A percentile compares a stretch with the other conserved stretches of the same genome.
These are phyloP conservation scores for Teratosphaeria epicoccoides DNA, from an alignment of 2,329 filamentous ascomycete genomes.

Conservation along the genomic window DNA sequence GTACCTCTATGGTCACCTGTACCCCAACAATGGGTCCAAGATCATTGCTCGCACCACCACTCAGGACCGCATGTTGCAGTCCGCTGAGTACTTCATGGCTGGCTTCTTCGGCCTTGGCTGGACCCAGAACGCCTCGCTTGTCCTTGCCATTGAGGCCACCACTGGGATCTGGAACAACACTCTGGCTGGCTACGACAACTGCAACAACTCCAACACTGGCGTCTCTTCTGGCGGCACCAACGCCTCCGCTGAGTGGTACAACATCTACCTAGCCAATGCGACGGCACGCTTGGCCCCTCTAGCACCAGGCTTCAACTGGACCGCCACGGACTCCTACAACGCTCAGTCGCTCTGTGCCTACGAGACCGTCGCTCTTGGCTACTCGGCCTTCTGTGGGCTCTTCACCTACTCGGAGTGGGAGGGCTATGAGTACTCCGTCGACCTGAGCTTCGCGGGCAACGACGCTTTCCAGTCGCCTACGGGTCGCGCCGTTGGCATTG, in stretches of 20 bases:
- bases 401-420: constrained; percentile 69
- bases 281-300: constrained; percentile 46
- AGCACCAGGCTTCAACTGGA: constrained; percentile 46
- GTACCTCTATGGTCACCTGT: constrained; percentile 61
- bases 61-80: constrained; percentile 65
- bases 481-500: constrained; percentile 61
- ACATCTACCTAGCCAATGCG: constrained; percentile 55
- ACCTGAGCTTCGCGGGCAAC: constrained; percentile 44
- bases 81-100: constrained; percentile 65
- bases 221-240: constrained; percentile 41
- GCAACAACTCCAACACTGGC: constrained; percentile 3
- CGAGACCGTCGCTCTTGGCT: constrained; percentile 67
- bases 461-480: constrained; percentile 54
- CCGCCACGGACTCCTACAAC: constrained; percentile 51
- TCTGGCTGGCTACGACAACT: constrained; percentile 1
- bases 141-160: constrained; percentile 6
- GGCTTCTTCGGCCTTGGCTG: constrained; percentile 70
- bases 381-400: constrained; percentile 61
- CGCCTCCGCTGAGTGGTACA: constrained; percentile 49
- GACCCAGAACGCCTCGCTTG: constrained; percentile 37
- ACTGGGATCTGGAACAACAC: constrained; percentile 2
- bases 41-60: constrained; percentile 65
- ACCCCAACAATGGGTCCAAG: constrained; percentile 57
- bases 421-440: constrained; percentile 59
- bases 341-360: constrained; percentile 66